Evolutionary conservation across 345 rosid species (phyloP), one percentile per base, ranked within the genome.

Genomic region (Diplotaxis tenuifolia): DNA sequence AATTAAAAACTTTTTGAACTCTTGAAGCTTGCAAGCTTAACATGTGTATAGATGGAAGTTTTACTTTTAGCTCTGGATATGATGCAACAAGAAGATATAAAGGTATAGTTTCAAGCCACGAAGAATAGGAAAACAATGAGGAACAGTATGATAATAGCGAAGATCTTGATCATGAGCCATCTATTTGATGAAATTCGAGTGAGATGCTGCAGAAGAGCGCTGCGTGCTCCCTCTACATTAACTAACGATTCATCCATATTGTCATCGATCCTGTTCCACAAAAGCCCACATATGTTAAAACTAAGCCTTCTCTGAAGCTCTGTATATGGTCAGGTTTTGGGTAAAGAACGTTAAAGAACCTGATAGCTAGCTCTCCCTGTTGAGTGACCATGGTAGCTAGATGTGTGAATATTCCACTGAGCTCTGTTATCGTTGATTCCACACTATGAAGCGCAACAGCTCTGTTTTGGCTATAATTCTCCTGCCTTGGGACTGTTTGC

Each of bases 321-420:
- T n/a, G 8, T 14, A 42, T 42, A 42, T 42, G 3, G 50, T 42
- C 3, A 52, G 56, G 22, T 38, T 42, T 45, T 10, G 23, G 65
- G 34, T 29, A 19, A 18, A 29, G 64, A 47, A n/a, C 25, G 56
- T 23, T 40, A 40, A 42, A 54, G 65, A 25, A 57, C 96, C 95
- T 87, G 83, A 91, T 91, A 60, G 97, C 97, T 67, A 91, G 87
- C 82, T 94, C 95, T 36, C 97, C 98, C 49, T 91, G 97, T 71
- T 91, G 88, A 15, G 96, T 88, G 55, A 94, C 97, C 97, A 94
- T 91, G 6, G 98, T 89, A 66, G 98, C 97, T 76, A 94, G 78
- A 80, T 88, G 92, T 0, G 97, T 89, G 81, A 94, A 94, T 79
- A 94, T 91, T 53, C 97, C 97, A 31, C 98, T 67, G 1, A 91